phyloP scores from a whole-genome alignment of 2,329 filamentous ascomycete species.

The Botrytis tulipae region DNA sequence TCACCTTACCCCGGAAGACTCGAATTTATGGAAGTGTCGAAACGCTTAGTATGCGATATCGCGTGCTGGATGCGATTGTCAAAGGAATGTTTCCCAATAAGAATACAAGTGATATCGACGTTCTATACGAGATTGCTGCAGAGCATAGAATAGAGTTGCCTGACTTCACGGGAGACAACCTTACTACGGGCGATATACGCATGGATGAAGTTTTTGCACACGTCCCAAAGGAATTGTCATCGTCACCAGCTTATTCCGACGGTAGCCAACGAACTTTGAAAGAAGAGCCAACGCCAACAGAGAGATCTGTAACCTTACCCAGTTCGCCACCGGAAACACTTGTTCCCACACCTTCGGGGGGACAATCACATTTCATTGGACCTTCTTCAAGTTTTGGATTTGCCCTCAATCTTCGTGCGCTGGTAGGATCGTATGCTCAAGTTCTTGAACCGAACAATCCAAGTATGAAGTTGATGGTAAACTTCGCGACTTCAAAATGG shows the following conservation, averaged over 20 bases:
- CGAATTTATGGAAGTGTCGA: slow-evolving; percentile 48
- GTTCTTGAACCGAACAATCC: slow-evolving; percentile 31
- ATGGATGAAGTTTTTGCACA: slow-evolving; percentile 33
- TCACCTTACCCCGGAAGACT: slow-evolving; percentile 45
- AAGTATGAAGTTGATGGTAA: slow-evolving; percentile 30
- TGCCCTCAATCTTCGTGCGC: slow-evolving; percentile 34
- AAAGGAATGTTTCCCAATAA: slow-evolving; percentile 44
- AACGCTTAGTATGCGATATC: slow-evolving; percentile 45
- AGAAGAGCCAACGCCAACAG: slow-evolving; percentile 7
- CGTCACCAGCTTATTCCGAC: slow-evolving; percentile 26
- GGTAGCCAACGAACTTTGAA: slow-evolving; percentile 7
- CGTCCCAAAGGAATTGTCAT: slow-evolving; percentile 23
- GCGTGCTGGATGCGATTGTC: slow-evolving; percentile 44
- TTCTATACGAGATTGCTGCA: slow-evolving; percentile 43
- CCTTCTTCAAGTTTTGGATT: slow-evolving; percentile 38
- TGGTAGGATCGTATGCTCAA: slow-evolving; percentile 37
- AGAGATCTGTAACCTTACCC: slow-evolving; percentile 17
- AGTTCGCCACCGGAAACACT: slow-evolving; percentile 32
- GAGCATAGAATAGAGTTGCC: slow-evolving; percentile 43
- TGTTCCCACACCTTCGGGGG: slow-evolving; percentile 31
- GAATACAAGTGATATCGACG: slow-evolving; percentile 42
- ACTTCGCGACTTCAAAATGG: slow-evolving; percentile 35
- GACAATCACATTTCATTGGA: slow-evolving; percentile 37
- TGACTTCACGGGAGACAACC: slow-evolving; percentile 32
- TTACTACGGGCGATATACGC: slow-evolving; percentile 28